Evolutionary conservation across 441 rosid species (phyloP), one percentile per base, ranked within the genome.

Genomic region (Adansonia rubrostipa): DNA sequence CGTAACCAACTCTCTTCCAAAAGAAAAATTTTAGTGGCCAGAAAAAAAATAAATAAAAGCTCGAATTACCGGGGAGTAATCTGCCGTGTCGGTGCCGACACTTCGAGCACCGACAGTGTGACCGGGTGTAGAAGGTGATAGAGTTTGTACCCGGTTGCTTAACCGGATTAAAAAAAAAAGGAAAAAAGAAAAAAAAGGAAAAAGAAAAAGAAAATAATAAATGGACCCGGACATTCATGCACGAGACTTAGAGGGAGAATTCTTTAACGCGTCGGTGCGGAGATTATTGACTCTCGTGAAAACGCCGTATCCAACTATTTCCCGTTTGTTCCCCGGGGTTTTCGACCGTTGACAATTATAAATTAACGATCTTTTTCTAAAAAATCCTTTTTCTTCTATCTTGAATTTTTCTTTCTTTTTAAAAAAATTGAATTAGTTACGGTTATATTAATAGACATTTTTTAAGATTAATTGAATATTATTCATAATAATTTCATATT

Each of bases 31-130:
- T n/a, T 45, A 11, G 15, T 68, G 54, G 47, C 63, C 45, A 28
- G 15, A 71, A n/a, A 71, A 11, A 11, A 62, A 24, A 24, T 13
- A 5, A 50, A 28, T 2, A 14, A 50, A n/a, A 33, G 15, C 33
- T 40, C 36, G 45, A 45, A 70, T 75, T 36, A 80, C 86, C 88
- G 88, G 89, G 22, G 74, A 74, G 60, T 40, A 73, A 78, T 73
- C 85, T 76, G 65, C 85, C 83, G 84, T 82, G 92, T 90, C 90
- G 90, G 93, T 90, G 92, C 92, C 90, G 88, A 88, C 92, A 87
- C 63, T 7, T 0, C 0, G 11, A 0, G 1, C 76, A 80, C 88
- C 91, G 89, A 88, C 89, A 81, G 78, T n/a, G 11, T 22, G 4
- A 86, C 87, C 75, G 83, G 90, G 61, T 70, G 73, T 73, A 76